Base-by-base conservation (phyloP, 768 basidiomycete species). In the Collybiopsis luxurians region DNA sequence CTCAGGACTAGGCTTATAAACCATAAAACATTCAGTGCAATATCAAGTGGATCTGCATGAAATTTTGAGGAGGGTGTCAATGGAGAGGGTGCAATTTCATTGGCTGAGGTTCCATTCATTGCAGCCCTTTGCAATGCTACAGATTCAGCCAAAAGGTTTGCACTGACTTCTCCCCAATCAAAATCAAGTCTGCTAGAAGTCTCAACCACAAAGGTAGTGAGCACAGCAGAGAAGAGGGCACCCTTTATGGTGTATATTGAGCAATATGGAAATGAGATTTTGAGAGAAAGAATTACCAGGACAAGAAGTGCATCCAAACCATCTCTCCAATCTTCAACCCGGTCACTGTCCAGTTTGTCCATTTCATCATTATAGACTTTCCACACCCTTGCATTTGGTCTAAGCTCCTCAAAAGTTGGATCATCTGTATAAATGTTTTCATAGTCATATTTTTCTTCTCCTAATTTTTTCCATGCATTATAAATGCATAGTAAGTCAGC, bases 221-320 rank as follows among this genome's bases (percentile, higher is more conserved):
- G 56, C 12, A 68, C 58, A 1, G 62, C 65, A 12, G 67, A 68
- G 49, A 66, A 68, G 9, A 66, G 57, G 38, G 61, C 67, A 19
- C 65, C 64, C 67, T 59, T 6, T 13, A 36, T 2, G 31, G 24
- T 30, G 12, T 15, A 53, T 30, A n/a, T n/a, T n/a, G n/a, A n/a
- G n/a, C n/a, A n/a, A n/a, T n/a, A n/a, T n/a, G n/a, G n/a, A n/a
- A n/a, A n/a, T n/a, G n/a, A n/a, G n/a, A n/a, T n/a, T n/a, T n/a
- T n/a, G n/a, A n/a, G n/a, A n/a, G n/a, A n/a, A n/a, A n/a, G n/a
- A n/a, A n/a, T n/a, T n/a, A n/a, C n/a, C n/a, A n/a, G n/a, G n/a
- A n/a, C n/a, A n/a, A n/a, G n/a, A n/a, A n/a, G n/a, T n/a, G n/a
- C n/a, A n/a, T n/a, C n/a, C n/a, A n/a, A n/a, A n/a, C n/a, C n/a